phyloP scores from a whole-genome alignment of 192 early-diverging fungal species.

The Backusella macrospora region DNA sequence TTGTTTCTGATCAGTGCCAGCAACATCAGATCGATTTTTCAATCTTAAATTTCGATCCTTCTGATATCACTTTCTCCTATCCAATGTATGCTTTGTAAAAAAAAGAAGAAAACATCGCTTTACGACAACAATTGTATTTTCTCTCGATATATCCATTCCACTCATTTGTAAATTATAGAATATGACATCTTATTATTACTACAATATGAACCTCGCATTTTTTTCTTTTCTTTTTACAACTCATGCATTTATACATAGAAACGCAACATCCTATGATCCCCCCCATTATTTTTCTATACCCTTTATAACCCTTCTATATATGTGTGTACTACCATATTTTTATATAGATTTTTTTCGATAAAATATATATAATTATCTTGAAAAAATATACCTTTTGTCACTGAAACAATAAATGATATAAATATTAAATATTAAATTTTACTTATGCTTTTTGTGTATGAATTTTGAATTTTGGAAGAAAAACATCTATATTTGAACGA shows the following conservation, averaged over 20 bases:
- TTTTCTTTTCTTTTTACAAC: background rate
- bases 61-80: conserved; percentile 8
- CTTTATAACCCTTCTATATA: conserved; percentile 4
- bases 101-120: background rate
- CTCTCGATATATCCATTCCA: background rate
- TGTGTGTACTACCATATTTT: conserved; percentile 2
- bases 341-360: background rate
- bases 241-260: conserved; percentile 16
- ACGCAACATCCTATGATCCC: background rate
- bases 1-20: background rate
- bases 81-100: conserved; percentile 8
- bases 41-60: conserved; percentile 13
- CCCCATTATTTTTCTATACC: background rate
- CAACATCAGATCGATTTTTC: background rate
- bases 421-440: background rate
- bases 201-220: conserved; percentile 6
- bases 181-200: background rate
- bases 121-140: background rate
- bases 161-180: background rate
- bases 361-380: too few species aligned
- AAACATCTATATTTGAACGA: background rate
- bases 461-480: background rate
- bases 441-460: background rate
- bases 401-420: background rate
- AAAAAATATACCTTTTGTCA: background rate